These are phyloP conservation scores for Yarrowia keelungensis DNA, from an alignment of 805 yeast species.

Conservation along the genomic window DNA sequence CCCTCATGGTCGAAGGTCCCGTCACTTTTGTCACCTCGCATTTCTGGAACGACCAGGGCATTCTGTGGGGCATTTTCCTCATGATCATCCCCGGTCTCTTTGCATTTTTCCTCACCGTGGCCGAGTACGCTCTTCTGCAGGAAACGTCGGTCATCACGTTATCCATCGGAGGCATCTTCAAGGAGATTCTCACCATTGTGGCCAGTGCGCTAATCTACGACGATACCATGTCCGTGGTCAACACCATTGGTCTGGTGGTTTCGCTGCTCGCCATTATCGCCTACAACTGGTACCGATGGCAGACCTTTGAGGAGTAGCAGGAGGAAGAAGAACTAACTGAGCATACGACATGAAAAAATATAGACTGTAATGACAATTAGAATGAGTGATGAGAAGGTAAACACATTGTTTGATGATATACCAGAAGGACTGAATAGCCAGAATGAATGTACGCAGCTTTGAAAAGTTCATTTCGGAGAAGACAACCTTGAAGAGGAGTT, in stretches of 20 bases:
- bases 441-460: too few species aligned
- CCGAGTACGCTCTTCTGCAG: conserved; percentile 80
- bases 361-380: conserved; percentile 29
- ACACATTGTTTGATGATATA: too few species aligned
- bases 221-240: conserved; percentile 71
- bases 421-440: too few species aligned
- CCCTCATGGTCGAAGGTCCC: conserved; percentile 75
- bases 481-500: too few species aligned
- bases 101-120: conserved; percentile 86
- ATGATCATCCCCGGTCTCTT: conserved; percentile 81
- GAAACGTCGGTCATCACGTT: conserved; percentile 85
- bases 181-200: conserved; percentile 85
- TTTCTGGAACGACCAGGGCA: conserved; percentile 71
- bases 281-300: conserved; percentile 63
- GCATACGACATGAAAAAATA: conserved; percentile 29
- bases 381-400: not conserved
- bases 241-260: conserved; percentile 73
- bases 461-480: too few species aligned
- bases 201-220: conserved; percentile 72
- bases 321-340: conserved; percentile 6
- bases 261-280: conserved; percentile 81
- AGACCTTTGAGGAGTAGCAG: conserved; percentile 22
- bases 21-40: conserved; percentile 57
- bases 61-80: conserved; percentile 60
- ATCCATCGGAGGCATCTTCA: conserved; percentile 90